phyloP scores from a whole-genome alignment of 2,329 filamentous ascomycete species.

The Hypoxylon sp. region DNA sequence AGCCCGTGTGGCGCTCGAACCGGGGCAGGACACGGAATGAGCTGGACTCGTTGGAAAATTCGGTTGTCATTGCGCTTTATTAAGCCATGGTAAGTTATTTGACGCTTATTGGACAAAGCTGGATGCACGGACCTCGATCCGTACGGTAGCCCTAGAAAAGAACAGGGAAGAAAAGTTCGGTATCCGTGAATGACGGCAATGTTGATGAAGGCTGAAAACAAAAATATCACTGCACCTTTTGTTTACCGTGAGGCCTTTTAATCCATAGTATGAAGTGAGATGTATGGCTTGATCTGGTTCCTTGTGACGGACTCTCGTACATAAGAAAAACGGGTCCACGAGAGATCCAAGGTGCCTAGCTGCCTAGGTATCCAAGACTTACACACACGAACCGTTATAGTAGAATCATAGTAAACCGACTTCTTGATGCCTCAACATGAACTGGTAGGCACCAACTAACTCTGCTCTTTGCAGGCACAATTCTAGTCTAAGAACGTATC shows the following conservation, averaged over 20 bases:
- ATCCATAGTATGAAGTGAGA: neutral
- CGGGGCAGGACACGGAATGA: neutral
- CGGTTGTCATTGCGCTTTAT: neutral
- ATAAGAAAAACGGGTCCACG: neutral
- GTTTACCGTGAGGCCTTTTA: neutral
- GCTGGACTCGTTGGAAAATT: conserved; percentile 6
- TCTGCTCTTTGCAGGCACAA: neutral
- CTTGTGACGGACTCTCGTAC: neutral
- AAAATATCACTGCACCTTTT: neutral
- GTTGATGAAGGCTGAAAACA: neutral
- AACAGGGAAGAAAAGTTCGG: neutral
- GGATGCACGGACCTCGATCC: conserved; percentile 5
- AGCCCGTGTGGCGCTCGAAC: neutral
- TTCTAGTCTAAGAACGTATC: conserved; percentile 9
- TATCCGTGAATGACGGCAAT: too few species aligned
- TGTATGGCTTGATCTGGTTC: neutral
- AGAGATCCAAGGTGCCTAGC: neutral
- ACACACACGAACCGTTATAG: neutral
- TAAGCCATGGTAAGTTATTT: neutral
- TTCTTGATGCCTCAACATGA: neutral
- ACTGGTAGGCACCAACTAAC: neutral
- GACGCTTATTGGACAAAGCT: neutral
- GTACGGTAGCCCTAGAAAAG: neutral
- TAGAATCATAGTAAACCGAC: neutral
- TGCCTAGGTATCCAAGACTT: neutral